These are phyloP conservation scores for Aspergillus arachidicola DNA, from an alignment of 2,329 filamentous ascomycete species.

Conservation along the genomic window DNA sequence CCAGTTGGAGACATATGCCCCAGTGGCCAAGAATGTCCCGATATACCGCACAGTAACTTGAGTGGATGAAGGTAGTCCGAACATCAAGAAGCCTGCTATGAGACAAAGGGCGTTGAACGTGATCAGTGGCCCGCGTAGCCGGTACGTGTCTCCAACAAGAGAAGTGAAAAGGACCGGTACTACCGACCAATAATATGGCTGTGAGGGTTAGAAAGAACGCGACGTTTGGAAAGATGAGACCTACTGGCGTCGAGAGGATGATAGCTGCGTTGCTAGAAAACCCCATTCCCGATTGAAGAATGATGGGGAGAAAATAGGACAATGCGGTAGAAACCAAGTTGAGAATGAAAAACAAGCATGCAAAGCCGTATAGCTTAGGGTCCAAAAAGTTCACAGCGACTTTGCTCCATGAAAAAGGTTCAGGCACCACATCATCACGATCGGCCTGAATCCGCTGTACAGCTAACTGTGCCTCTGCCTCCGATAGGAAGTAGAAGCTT, in stretches of 20 bases:
- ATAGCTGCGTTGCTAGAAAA: slow-evolving; percentile 58
- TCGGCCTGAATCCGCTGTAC: slow-evolving; percentile 62
- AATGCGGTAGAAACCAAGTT: slow-evolving; percentile 68
- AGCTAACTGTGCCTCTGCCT: slow-evolving; percentile 59
- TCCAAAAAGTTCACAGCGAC: slow-evolving; percentile 61
- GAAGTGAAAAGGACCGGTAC: slow-evolving; percentile 66
- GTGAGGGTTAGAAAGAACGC: background rate
- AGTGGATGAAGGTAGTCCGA: slow-evolving; percentile 58
- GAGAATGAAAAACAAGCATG: slow-evolving; percentile 65
- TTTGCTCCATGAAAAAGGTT: slow-evolving; percentile 59
- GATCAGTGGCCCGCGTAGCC: slow-evolving; percentile 65
- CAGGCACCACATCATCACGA: slow-evolving; percentile 60
- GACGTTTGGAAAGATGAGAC: background rate
- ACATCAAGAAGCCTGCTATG: slow-evolving; percentile 66
- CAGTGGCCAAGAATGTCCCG: slow-evolving; percentile 67
- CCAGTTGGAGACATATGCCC: slow-evolving; percentile 71
- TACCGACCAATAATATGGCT: slow-evolving; percentile 68
- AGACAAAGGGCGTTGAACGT: slow-evolving; percentile 65
- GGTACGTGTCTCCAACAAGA: slow-evolving; percentile 62
- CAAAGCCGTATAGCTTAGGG: slow-evolving; percentile 66
- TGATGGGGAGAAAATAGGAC: slow-evolving; percentile 67
- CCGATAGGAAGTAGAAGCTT: slow-evolving; percentile 61
- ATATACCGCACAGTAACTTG: slow-evolving; percentile 65
- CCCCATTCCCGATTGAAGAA: slow-evolving; percentile 57
- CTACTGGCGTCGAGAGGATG: slow-evolving; percentile 61